Percentiles rank a stretch among this genome's conserved stretches.
These are phyloP conservation scores for Tarenaya hassleriana DNA, from an alignment of 345 rosid species.

Conservation along the genomic window DNA sequence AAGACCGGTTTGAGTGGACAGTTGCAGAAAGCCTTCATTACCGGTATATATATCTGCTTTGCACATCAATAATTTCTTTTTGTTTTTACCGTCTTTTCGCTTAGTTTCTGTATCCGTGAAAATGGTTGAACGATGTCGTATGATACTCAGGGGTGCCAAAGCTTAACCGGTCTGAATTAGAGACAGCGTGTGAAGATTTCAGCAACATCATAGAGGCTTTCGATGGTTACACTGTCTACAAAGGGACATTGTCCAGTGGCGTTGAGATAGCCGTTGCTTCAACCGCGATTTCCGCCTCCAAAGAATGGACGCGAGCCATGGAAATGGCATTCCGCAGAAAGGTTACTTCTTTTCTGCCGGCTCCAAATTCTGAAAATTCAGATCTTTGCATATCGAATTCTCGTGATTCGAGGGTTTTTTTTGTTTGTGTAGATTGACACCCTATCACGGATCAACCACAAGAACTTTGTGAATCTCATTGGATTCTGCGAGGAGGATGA, in stretches of 20 bases:
- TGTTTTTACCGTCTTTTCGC: not conserved
- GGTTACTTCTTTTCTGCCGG: constrained; percentile 32
- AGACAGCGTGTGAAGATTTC: constrained; percentile 98
- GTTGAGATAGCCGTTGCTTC: constrained; percentile 92
- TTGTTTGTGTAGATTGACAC: constrained; percentile 47
- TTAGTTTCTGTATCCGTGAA: constrained; percentile 6
- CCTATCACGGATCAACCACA: constrained; percentile 77
- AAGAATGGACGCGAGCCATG: constrained; percentile 58
- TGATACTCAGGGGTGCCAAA: constrained; percentile 76
- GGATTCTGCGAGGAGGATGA: constrained; percentile 84
- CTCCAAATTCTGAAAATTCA: not conserved
- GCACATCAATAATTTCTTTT: too few species aligned
- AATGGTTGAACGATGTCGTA: constrained; percentile 2
- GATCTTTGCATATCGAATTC: not conserved
- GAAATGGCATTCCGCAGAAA: constrained; percentile 70
- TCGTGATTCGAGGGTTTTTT: not conserved
- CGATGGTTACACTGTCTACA: constrained; percentile 56
- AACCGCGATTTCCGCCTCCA: constrained; percentile 37
- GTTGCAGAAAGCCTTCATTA: constrained; percentile 82
- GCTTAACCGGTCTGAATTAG: constrained; percentile 73
- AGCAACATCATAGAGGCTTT: constrained; percentile 74
- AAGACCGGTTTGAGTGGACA: constrained; percentile 93
- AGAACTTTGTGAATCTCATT: constrained; percentile 85
- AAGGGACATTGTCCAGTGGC: constrained; percentile 96
- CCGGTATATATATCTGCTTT: constrained; percentile 61